Percentiles rank a stretch among this genome's conserved stretches.
Evolutionary conservation across 352 stramenopile species (phyloP).

Genomic region (Globisporangium nodosum): DNA sequence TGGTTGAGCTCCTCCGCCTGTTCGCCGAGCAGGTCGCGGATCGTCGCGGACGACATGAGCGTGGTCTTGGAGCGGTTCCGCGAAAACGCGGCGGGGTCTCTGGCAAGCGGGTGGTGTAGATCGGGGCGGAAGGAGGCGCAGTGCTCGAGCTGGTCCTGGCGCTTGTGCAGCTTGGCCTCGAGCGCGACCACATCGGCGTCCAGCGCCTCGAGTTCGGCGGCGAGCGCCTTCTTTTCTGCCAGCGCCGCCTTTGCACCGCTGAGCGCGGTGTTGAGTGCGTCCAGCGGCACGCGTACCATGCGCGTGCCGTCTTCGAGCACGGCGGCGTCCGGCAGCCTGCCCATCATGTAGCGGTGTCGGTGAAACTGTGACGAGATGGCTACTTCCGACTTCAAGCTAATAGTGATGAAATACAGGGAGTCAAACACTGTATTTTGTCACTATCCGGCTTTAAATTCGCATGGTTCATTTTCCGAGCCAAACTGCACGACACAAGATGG

Average conservation of each 20-base stretch:
- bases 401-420: too few relatives aligned
- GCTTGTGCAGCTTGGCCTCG: constrained; percentile 38
- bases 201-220: constrained; percentile 21
- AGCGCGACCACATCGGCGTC: constrained; percentile 35
- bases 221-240: constrained; percentile 27
- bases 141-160: constrained; percentile 50
- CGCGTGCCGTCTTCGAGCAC: constrained; percentile 6
- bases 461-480: too few relatives aligned
- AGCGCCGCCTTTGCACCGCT: constrained; percentile 21
- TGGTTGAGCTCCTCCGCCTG: constrained; percentile 42
- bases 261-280: constrained; percentile 30
- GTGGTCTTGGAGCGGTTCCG: constrained; percentile 39
- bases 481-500: constrained; percentile 9
- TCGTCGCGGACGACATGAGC: constrained; percentile 32
- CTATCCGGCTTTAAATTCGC: too few relatives aligned
- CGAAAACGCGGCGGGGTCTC: constrained; percentile 12
- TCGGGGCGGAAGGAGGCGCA: constrained; percentile 28
- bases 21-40: constrained; percentile 51
- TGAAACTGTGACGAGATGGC: not conserved
- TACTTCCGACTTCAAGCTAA: too few relatives aligned
- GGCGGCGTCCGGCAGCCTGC: constrained; percentile 3
- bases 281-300: constrained; percentile 39
- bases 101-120: constrained; percentile 8
- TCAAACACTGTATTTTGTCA: not conserved
- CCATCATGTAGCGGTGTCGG: not conserved